A percentile compares a stretch with the other conserved stretches of the same genome.
These are phyloP conservation scores for Brassica nigra DNA, from an alignment of 345 rosid species.

Conservation along the genomic window DNA sequence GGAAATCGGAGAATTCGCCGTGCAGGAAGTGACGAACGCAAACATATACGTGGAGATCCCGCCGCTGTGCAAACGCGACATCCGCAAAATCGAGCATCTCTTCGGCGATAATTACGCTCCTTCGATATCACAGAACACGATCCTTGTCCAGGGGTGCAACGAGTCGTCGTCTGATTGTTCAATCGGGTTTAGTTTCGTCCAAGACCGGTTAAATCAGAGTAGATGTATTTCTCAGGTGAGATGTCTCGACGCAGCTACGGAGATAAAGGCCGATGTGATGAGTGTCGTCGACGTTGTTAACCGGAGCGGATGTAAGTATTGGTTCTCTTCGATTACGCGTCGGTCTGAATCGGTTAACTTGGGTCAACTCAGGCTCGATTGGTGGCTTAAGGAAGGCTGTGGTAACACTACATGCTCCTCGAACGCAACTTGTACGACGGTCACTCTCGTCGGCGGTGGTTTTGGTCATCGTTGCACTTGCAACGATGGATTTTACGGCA, in stretches of 20 bases:
- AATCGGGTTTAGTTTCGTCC: neutral
- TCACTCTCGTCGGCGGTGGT: neutral
- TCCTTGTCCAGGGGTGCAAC: constrained; percentile 5
- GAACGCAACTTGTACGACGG: neutral
- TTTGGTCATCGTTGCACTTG: constrained; percentile 11
- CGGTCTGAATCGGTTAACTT: neutral
- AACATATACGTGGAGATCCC: neutral
- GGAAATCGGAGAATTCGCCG: neutral
- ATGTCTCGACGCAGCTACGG: neutral
- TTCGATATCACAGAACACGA: neutral
- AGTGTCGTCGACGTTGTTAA: neutral
- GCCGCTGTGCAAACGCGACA: constrained; percentile 16
- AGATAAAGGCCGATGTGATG: neutral
- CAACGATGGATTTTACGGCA: neutral
- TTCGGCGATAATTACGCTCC: neutral
- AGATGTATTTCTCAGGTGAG: neutral
- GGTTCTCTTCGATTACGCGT: constrained; percentile 4
- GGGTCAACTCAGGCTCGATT: constrained; percentile 9
- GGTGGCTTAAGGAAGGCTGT: constrained; percentile 9
- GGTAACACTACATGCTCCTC: neutral
- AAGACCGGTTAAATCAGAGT: neutral
- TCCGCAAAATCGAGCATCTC: constrained; percentile 12
- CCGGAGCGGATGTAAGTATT: neutral
- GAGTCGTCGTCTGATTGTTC: neutral
- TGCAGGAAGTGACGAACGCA: neutral